Base-by-base conservation (phyloP, 345 rosid species). In the Pelargonium nanum region DNA sequence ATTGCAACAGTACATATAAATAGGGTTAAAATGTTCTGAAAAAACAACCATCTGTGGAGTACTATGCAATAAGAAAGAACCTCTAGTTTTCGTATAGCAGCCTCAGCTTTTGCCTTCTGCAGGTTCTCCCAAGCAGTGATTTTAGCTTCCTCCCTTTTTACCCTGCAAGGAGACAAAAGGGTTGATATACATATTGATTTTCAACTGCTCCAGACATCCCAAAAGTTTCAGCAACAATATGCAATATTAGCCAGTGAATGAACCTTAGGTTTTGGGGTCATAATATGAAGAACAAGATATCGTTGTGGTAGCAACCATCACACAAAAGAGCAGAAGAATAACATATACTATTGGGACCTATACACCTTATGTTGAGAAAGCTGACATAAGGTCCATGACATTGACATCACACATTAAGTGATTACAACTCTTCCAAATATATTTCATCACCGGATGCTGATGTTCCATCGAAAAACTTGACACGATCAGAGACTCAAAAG, bases 61-160 rank as follows among this genome's bases (percentile, higher is more conserved):
- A 62, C 60, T 24, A 59, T 16, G 60, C 24, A 68, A 65, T 57
- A 68, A 68, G 64, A 68, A 63, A 32, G 45, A 74, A 91, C 98
- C 97, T 93, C 97, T 58, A 93, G 94, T 73, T 93, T 93, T 67
- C 91, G 72, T 54, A 93, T 85, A 66, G 85, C 82, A 67, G 97
- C 91, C 78, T 93, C 99, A 5, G 99, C 99, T 71, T 93, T 89
- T 17, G 99, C 99, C 77, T 81, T 93, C 86, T 93, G 99, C 72
- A 93, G 81, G 68, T 89, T 93, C 78, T 93, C 96, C 99, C 99
- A 93, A 15, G 96, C 96, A 20, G 68, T 81, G 62, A 93, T 87
- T 78, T 88, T 85, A 25, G 95, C 91, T 81, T 93, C 96, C 70
- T 87, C 97, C 40, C 87, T 87, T 75, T 82, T 84, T 24, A 32